Conservation (phyloP, 2,329 filamentous ascomycete genomes). For the Pseudogymnoascus sp. region DNA sequence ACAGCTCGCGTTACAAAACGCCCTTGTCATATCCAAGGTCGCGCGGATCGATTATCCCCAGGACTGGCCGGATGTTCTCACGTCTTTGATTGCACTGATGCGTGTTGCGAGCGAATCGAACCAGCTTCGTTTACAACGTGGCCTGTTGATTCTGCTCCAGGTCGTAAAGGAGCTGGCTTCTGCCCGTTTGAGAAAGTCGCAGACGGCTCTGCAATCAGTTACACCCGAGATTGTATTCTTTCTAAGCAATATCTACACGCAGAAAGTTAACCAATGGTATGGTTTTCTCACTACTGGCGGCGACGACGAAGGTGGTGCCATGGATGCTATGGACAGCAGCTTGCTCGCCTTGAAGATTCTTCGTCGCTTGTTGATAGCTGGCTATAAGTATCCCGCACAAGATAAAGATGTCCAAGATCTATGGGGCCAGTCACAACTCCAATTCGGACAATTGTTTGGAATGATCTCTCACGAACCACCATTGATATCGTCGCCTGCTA, state of each 20-base stretch:
- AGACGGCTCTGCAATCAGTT: conserved; percentile 67
- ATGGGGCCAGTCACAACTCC: conserved; percentile 69
- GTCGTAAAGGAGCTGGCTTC: conserved; percentile 87
- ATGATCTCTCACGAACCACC: conserved; percentile 51
- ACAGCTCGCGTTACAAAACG: conserved; percentile 76
- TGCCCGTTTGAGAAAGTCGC: conserved; percentile 64
- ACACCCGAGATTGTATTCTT: conserved; percentile 79
- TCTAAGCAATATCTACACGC: conserved; percentile 68
- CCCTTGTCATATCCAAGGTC: conserved; percentile 79
- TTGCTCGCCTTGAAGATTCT: conserved; percentile 71
- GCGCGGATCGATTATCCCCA: conserved; percentile 80
- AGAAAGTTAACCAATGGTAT: conserved; percentile 64
- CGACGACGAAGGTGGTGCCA: conserved; percentile 49
- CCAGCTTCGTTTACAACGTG: conserved; percentile 59
- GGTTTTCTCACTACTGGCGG: conserved; percentile 48
- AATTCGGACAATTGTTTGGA: conserved; percentile 68
- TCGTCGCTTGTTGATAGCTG: conserved; percentile 67
- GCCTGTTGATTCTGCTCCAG: conserved; percentile 69
- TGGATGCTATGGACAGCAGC: conserved; percentile 66
- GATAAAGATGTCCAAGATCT: conserved; percentile 68
- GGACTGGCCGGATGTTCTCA: conserved; percentile 66
- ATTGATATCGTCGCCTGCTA: conserved; percentile 42
- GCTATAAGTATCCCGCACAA: conserved; percentile 78
- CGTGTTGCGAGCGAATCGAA: conserved; percentile 50
- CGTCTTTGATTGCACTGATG: conserved; percentile 55